Evolutionary conservation across 2,329 filamentous ascomycete genomes (phyloP).

Genomic region (Ophiognomonia clavigignenti-juglandacearum): DNA sequence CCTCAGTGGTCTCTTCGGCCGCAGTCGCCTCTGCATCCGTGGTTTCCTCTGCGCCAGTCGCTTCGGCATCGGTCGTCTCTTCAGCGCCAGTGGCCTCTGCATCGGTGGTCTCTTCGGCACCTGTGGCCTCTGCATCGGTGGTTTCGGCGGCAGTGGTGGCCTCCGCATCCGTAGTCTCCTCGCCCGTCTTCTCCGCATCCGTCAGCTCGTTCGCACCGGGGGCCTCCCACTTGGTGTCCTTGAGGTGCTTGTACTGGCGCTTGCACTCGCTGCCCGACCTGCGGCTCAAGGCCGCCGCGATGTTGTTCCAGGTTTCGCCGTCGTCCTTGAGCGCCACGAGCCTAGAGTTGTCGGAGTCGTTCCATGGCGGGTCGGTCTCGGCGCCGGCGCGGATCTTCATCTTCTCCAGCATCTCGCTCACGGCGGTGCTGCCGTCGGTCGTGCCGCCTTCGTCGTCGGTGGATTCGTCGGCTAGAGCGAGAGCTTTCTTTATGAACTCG

Average conservation of each 20-base stretch:
- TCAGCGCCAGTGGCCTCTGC: too few relatives aligned
- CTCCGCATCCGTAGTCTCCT: neutral
- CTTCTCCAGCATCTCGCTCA: conserved; percentile 5
- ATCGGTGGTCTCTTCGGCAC: too few relatives aligned
- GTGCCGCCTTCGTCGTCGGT: neutral
- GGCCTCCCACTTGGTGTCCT: neutral
- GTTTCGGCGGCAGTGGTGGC: too few relatives aligned
- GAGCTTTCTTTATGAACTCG: too few relatives aligned
- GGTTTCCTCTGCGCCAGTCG: too few relatives aligned
- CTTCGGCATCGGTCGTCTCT: too few relatives aligned
- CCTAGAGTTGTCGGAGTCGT: conserved; percentile 18
- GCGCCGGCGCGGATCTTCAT: conserved; percentile 13
- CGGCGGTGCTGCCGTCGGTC: conserved; percentile 4
- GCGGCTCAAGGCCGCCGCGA: conserved; percentile 1
- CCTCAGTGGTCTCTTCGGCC: neutral
- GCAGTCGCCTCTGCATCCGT: too few relatives aligned
- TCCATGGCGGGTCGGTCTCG: conserved; percentile 11
- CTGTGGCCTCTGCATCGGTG: too few relatives aligned
- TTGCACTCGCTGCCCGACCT: neutral
- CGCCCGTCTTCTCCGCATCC: conserved; percentile 4
- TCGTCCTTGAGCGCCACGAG: conserved; percentile 19
- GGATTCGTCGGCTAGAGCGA: neutral
- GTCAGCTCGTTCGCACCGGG: conserved; percentile 1
- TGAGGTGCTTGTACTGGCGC: neutral
- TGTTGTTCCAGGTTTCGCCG: neutral